Percentiles rank a stretch among this genome's conserved stretches.
Conservation (phyloP, 805 yeast genomes). For the Diddensiella caesifluorescens region DNA sequence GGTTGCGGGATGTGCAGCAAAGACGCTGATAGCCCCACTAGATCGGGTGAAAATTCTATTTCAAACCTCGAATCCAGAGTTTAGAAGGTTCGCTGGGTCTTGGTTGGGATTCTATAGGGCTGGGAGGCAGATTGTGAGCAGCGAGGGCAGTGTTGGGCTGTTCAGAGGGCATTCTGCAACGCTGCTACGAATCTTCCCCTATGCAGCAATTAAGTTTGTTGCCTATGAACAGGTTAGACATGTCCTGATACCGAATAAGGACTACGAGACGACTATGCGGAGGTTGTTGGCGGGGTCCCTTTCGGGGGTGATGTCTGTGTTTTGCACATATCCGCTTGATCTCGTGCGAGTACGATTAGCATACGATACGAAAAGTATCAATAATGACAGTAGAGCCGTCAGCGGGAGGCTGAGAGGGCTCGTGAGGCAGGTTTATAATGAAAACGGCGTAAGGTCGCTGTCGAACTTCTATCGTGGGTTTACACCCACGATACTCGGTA, state of each 20-base stretch:
- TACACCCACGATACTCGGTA: conserved; percentile 87
- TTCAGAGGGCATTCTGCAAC: conserved; percentile 97
- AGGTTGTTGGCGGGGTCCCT: conserved; percentile 84
- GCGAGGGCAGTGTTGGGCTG: conserved; percentile 74
- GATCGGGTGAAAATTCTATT: conserved; percentile 93
- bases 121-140: conserved; percentile 53
- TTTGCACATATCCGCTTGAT: conserved; percentile 88
- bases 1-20: conserved; percentile 91
- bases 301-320: conserved; percentile 82
- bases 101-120: conserved; percentile 73
- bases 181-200: conserved; percentile 83
- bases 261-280: conserved; percentile 73
- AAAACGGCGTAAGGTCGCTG: conserved; percentile 30
- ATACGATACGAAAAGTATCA: conserved; percentile 55
- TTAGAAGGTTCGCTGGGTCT: conserved; percentile 72
- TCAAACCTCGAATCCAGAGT: conserved; percentile 92
- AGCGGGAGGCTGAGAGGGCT: conserved; percentile 23
- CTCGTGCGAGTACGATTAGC: conserved; percentile 87
- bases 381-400: conserved; percentile 1
- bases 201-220: conserved; percentile 94
- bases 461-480: conserved; percentile 90
- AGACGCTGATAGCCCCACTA: conserved; percentile 89
- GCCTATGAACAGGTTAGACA: conserved; percentile 90
- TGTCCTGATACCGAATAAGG: conserved; percentile 65
- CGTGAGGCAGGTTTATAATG: conserved; percentile 28